Percentiles rank a stretch among this genome's conserved stretches.
These are phyloP conservation scores for Lobosporangium transversale DNA, from an alignment of 192 early-diverging fungal genomes.

Conservation along the genomic window DNA sequence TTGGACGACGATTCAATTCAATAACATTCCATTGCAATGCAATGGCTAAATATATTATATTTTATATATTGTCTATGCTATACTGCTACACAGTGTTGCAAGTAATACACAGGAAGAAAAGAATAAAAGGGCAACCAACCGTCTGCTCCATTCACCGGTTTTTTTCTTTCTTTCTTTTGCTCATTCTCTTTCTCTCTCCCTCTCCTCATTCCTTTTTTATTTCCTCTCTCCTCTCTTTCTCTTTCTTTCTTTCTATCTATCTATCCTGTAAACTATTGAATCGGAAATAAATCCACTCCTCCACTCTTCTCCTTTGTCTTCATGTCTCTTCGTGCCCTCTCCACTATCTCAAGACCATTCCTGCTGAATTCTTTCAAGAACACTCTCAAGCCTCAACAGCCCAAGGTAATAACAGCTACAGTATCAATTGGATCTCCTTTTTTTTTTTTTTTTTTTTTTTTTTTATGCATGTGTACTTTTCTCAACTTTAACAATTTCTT, in stretches of 20 bases:
- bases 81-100: no score
- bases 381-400: constrained; percentile 50
- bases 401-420: constrained; percentile 42
- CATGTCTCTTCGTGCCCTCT: constrained; percentile 53
- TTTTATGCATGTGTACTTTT: not conserved
- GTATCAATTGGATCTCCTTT: not conserved
- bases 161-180: not conserved
- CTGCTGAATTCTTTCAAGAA: constrained; percentile 49
- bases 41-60: not conserved
- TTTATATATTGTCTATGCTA: not conserved
- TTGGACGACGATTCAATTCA: no score
- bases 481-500: no score
- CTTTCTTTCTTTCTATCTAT: not conserved
- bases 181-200: not conserved
- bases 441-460: not conserved
- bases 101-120: not conserved
- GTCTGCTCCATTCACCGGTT: not conserved
- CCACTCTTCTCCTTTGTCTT: constrained; percentile 18
- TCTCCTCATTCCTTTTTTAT: not conserved
- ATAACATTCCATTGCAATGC: not conserved
- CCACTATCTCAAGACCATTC: constrained; percentile 51
- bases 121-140: not conserved
- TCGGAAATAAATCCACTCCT: not conserved
- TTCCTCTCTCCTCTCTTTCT: constrained; percentile 7
- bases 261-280: not conserved